Percentiles rank a stretch among this genome's conserved stretches.
Evolutionary conservation across 169 alveolate genomes (phyloP).

Genomic region (Plasmodium falciparum): DNA sequence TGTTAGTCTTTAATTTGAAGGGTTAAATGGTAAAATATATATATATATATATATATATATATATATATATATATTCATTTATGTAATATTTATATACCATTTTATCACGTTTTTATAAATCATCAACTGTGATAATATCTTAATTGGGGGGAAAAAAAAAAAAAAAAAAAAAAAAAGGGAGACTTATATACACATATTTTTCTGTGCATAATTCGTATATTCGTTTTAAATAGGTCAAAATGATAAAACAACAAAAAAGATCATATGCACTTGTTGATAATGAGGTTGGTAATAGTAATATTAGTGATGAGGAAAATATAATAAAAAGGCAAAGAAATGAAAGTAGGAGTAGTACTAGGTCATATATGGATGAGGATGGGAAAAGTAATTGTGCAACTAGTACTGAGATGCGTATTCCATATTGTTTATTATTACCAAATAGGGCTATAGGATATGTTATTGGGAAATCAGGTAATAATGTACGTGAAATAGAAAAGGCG

Average conservation of each 20-base stretch:
- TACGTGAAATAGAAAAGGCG: slow-evolving; percentile 72
- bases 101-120: too few relatives aligned
- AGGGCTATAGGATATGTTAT: slow-evolving; percentile 70
- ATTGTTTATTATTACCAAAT: slow-evolving; percentile 59
- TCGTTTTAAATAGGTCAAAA: slow-evolving; percentile 8
- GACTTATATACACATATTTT: neutral
- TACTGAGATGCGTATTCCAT: slow-evolving; percentile 64
- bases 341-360: slow-evolving; percentile 54
- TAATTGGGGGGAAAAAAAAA: too few relatives aligned
- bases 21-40: too few relatives aligned
- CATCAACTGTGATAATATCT: too few relatives aligned
- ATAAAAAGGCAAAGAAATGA: slow-evolving; percentile 54
- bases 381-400: slow-evolving; percentile 12
- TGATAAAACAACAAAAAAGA: slow-evolving; percentile 69
- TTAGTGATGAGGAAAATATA: slow-evolving; percentile 36
- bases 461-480: slow-evolving; percentile 72
- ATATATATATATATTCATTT: too few relatives aligned
- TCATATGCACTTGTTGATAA: slow-evolving; percentile 33
- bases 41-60: too few relatives aligned
- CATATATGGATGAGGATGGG: slow-evolving; percentile 34
- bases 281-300: slow-evolving; percentile 28
- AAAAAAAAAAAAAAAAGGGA: neutral
- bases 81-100: too few relatives aligned
- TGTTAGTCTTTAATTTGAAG: too few relatives aligned
- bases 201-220: neutral